Evolutionary conservation across 257 asterid species (phyloP), one percentile per base, ranked within the genome.

Genomic region (Nicotiana knightiana): DNA sequence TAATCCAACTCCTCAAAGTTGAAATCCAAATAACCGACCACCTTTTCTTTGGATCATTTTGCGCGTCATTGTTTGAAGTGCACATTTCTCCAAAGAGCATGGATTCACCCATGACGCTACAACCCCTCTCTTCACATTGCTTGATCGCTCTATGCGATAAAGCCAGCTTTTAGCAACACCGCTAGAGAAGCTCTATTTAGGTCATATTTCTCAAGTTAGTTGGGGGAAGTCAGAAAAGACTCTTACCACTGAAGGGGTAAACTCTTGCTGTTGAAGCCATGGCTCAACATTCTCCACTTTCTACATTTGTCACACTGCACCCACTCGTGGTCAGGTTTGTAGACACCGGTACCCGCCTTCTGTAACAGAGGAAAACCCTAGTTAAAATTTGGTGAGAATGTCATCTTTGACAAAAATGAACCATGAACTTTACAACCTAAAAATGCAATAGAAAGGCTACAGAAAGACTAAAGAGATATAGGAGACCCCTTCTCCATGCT

Each of bases 251-350:
- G 94, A 58, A 81, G 70, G 9, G 97, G 97, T 81, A 92, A 85
- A n/a, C 82, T 85, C 88, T 76, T 87, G 87, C 84, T 88, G 85
- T 86, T 87, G 85, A 91, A 91, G 57, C 88, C 93, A 65, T 85
- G 43, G 81, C n/a, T 84, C 81, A 93, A 67, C 88, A 82, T 87
- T 84, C 97, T 90, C 98, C 98, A 93, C 84, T 93, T 93, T 82
- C 98, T 88, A 87, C 98, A 93, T 87, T 92, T 91, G 88, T 92
- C 90, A 80, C 98, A 93, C 84, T 91, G 97, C 79, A 93, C 96
- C 98, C 98, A 93, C 46, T 93, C 97, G 54, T 90, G 77, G 84
- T 93, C 98, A 35, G 97, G 96, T 82, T 91, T 92, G 79, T 76
- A 81, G 30, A 78, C 68, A 53, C 90, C 84, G 76, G 76, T 86